phyloP scores from a whole-genome alignment of 2,329 filamentous ascomycete genomes.

The Cordyceps farinosa region DNA sequence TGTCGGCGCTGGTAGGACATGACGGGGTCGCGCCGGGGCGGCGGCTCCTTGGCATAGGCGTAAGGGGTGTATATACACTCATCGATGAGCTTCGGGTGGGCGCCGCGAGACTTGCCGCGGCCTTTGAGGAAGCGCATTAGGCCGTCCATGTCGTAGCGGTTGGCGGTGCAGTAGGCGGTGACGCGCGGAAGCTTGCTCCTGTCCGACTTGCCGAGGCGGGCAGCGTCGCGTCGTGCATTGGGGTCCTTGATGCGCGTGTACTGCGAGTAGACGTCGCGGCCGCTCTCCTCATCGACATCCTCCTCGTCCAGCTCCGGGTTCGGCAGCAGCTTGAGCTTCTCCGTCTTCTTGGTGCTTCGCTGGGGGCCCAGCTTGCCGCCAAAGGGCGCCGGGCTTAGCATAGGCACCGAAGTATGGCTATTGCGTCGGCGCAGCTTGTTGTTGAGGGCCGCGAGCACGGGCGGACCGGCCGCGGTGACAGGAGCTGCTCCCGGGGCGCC shows the following conservation, averaged over 20 bases:
- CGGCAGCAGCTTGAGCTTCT: slow-evolving; percentile 95
- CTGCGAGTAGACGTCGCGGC: slow-evolving; percentile 93
- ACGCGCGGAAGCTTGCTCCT: slow-evolving; percentile 82
- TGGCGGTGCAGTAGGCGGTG: slow-evolving; percentile 94
- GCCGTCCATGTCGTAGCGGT: slow-evolving; percentile 84
- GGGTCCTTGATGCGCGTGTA: slow-evolving; percentile 98
- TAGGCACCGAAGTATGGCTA: slow-evolving; percentile 60
- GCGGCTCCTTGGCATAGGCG: slow-evolving; percentile 58
- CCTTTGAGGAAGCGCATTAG: slow-evolving; percentile 90
- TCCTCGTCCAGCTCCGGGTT: slow-evolving; percentile 81
- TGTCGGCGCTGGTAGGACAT: slow-evolving; percentile 64
- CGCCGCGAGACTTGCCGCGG: slow-evolving; percentile 69
- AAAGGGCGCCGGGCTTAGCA: slow-evolving; percentile 33
- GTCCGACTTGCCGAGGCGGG: slow-evolving; percentile 88
- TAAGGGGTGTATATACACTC: slow-evolving; percentile 98
- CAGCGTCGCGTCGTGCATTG: slow-evolving; percentile 86
- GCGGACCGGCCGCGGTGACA: slow-evolving; percentile 23
- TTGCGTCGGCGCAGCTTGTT: slow-evolving; percentile 83
- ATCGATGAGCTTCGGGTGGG: slow-evolving; percentile 88
- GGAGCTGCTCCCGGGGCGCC: slow-evolving; percentile 30
- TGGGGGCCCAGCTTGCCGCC: slow-evolving; percentile 83
- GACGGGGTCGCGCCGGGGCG: slow-evolving; percentile 33
- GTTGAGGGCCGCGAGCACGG: slow-evolving; percentile 74
- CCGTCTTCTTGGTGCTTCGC: slow-evolving; percentile 88
- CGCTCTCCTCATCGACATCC: slow-evolving; percentile 79